Evolutionary conservation across 108 stramenopile species (phyloP), one percentile per base, ranked within the genome.

Genomic region (Hondaea fermentalgiana): DNA sequence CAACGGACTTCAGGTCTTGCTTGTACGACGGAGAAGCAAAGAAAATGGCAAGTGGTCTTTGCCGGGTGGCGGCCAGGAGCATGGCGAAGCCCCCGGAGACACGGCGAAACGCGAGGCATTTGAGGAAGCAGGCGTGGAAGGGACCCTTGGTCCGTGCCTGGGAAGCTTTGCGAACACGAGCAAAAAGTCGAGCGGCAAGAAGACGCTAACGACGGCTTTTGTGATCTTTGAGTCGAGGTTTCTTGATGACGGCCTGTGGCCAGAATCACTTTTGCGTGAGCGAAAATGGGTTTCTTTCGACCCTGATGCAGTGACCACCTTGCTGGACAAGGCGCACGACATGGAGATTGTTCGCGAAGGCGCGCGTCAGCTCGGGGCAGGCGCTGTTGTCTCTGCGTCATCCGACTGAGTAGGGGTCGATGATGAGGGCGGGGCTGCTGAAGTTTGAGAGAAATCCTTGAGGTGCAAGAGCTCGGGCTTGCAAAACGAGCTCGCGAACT

Each of bases 381-480:
- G 64, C 3, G 42, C 64, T 69, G 6, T 35, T n/a, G 17, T 17
- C 14, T 57, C 55, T 16, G 8, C 14, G 16, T 69, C 35, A 8
- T 69, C 21, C 35, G 35, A 35, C 0, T 35, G 35, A 35, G 35
- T 35, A 35, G 35, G 35, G 35, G 35, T 35, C 35, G 35, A 35
- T 35, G 35, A 35, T 35, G 35, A 72, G n/a, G 59, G 59, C 59
- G 19, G 21, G 2, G 19, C 59, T 59, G 59, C 3, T 19, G n/a
- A 1, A 59, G n/a, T 59, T 59, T 59, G 21, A n/a, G 59, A 23
- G 19, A 42, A 28, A 10, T 69, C 64, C 17, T 42, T 69, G 64
- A 83, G 76, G 49, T 83, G 45, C n/a, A 83, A 17, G 23, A 83
- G 76, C 76, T 83, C 76, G 76, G 76, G 76, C 76, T 83, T 35